These are phyloP conservation scores for Fusarium sp. DNA, from an alignment of 2,329 filamentous ascomycete genomes.

Conservation along the genomic window DNA sequence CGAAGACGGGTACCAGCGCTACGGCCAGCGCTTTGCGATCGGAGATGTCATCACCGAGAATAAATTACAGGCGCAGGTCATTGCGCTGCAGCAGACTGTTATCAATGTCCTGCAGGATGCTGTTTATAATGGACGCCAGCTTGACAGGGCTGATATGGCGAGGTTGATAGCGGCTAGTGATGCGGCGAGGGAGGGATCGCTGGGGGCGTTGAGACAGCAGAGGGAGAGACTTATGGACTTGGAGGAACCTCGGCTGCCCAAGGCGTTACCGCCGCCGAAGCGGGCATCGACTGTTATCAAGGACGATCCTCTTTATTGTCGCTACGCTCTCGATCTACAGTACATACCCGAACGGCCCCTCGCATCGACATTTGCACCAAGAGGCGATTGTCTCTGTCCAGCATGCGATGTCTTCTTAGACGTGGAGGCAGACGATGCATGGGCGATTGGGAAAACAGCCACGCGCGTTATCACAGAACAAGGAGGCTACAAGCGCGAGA, in stretches of 20 bases:
- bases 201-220: constrained; percentile 34
- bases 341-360: constrained; percentile 18
- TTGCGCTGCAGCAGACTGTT: constrained; percentile 39
- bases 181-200: constrained; percentile 33
- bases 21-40: constrained; percentile 33
- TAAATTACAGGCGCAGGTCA: constrained; percentile 38
- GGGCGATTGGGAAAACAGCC: constrained; percentile 33
- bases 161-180: constrained; percentile 36
- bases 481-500: constrained; percentile 28
- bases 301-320: constrained; percentile 32
- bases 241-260: background rate
- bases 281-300: constrained; percentile 5
- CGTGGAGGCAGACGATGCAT: constrained; percentile 33
- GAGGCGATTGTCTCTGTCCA: constrained; percentile 27
- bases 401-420: constrained; percentile 25
- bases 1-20: constrained; percentile 34
- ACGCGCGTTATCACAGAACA: constrained; percentile 9
- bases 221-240: constrained; percentile 24
- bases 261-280: background rate
- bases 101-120: constrained; percentile 39
- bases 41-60: constrained; percentile 40
- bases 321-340: constrained; percentile 37
- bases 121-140: constrained; percentile 27
- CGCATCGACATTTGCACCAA: constrained; percentile 25
- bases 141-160: constrained; percentile 36